Conservation (phyloP, 306 rosid genomes). For the Amphicarpaea edgeworthii region DNA sequence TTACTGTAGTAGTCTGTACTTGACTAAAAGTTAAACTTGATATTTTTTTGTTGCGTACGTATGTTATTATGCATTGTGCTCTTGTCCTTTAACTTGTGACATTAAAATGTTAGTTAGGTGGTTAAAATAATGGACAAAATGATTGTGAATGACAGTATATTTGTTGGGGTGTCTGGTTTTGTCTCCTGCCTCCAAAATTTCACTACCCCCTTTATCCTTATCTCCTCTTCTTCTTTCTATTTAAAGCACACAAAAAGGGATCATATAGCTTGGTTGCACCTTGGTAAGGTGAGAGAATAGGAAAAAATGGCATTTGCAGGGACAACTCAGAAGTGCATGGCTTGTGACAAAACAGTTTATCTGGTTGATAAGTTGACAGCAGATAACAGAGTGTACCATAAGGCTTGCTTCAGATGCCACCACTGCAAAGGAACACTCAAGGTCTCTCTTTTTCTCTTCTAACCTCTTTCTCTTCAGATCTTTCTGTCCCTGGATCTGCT, state of each 20-base stretch:
- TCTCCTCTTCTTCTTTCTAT: constrained; percentile 26
- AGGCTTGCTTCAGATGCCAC: constrained; percentile 93
- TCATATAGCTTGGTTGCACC: constrained; percentile 19
- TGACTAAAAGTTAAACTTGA: not conserved
- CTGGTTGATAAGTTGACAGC: constrained; percentile 92
- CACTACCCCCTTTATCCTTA: constrained; percentile 48
- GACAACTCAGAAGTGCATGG: constrained; percentile 95
- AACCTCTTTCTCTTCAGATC: constrained; percentile 4
- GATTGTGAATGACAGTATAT: constrained; percentile 54
- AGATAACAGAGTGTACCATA: constrained; percentile 82
- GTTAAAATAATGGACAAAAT: constrained; percentile 61
- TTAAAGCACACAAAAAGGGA: not conserved
- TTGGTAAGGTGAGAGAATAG: constrained; percentile 10
- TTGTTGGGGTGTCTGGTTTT: constrained; percentile 53
- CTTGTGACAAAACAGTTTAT: constrained; percentile 90
- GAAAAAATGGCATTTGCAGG: constrained; percentile 85
- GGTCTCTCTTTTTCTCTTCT: constrained; percentile 53
- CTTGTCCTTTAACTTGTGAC: constrained; percentile 7
- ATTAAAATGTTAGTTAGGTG: constrained; percentile 54
- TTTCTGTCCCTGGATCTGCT: constrained; percentile 42
- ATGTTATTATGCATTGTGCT: constrained; percentile 24
- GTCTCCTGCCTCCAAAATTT: constrained; percentile 48
- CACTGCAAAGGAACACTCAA: constrained; percentile 95
- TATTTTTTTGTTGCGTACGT: not conserved
- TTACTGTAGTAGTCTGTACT: not conserved